phyloP scores from a whole-genome alignment of 495 filamentous ascomycete genomes.

The Aspergillus incahuasiensis region DNA sequence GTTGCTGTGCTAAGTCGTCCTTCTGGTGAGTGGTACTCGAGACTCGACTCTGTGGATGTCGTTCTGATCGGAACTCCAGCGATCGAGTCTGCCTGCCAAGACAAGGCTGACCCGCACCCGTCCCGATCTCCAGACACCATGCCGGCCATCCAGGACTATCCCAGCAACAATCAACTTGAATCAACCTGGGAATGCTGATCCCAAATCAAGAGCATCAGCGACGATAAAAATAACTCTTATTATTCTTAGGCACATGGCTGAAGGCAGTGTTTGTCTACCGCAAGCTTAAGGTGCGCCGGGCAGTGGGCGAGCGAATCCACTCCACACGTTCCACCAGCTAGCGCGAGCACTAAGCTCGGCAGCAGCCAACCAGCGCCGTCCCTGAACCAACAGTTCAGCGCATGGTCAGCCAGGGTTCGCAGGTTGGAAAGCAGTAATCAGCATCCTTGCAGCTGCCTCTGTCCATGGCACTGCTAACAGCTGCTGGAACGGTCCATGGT shows the following conservation, averaged over 20 bases:
- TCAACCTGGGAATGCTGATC: neutral
- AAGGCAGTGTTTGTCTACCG: slow-evolving; percentile 3
- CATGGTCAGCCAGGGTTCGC: slow-evolving; percentile 4
- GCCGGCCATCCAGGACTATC: no score
- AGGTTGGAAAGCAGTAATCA: neutral
- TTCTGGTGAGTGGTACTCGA: neutral
- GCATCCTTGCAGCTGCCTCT: neutral
- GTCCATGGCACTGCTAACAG: no score
- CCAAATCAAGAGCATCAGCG: neutral
- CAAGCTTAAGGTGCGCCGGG: neutral
- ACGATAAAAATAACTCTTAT: neutral
- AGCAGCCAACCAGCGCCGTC: neutral
- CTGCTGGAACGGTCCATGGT: neutral
- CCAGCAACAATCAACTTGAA: no score
- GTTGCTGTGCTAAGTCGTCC: neutral
- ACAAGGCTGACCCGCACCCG: slow-evolving; percentile 6
- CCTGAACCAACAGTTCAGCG: slow-evolving; percentile 8
- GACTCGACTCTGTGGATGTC: no score
- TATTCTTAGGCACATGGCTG: neutral
- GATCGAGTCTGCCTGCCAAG: slow-evolving; percentile 8
- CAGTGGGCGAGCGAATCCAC: neutral
- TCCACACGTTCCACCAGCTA: neutral
- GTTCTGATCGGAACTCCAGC: neutral
- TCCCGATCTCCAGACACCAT: neutral
- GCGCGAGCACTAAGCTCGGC: neutral